Base-by-base conservation (phyloP, 305 asterid species). In the Coffea humblotiana region DNA sequence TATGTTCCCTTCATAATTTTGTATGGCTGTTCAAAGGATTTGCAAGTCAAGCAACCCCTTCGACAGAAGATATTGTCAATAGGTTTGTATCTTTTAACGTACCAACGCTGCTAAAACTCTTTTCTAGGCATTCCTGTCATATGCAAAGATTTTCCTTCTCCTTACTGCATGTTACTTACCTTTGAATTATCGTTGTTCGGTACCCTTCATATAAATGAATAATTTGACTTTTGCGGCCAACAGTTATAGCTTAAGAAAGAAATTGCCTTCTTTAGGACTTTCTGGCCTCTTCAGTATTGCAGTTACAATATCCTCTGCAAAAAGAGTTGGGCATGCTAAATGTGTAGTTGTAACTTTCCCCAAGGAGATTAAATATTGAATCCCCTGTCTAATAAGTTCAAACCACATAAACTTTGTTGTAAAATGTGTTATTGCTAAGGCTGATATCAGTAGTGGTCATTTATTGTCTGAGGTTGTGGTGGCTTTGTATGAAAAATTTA, bases 1-100 rank as follows among this genome's bases (percentile, higher is more conserved):
- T 88, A 83, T 81, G 94, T 91, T 80, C 77, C 98, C 79, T 84
- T 92, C 74, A 77, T 91, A 80, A 86, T 92, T 85, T 92, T 88
- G 65, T 68, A 83, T 18, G 67, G 86, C 81, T 86, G 87, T 63
- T 78, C 82, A 40, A 88, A 91, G 84, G 83, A 84, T 79, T 82
- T 81, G 40, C 79, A 79, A 82, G 86, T 80, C 80, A 83, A 78
- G 66, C 88, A 88, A 86, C 84, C 88, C 66, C 79, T 85, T 78
- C 88, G 89, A 86, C 91, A 86, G 71, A 91, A 85, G 90, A 87
- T 88, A 82, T 85, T 85, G 67, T 88, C 89, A 80, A 88, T 94
- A 81, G 99, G 98, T 94, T 77, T 84, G 92, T 83, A 74, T 75
- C 84, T 77, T 66, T 82, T 35, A 73, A 61, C 58, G 35, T 52